These are phyloP conservation scores for Aureobasidium leucospermi DNA, from an alignment of 2,329 filamentous ascomycete species.

Conservation along the genomic window DNA sequence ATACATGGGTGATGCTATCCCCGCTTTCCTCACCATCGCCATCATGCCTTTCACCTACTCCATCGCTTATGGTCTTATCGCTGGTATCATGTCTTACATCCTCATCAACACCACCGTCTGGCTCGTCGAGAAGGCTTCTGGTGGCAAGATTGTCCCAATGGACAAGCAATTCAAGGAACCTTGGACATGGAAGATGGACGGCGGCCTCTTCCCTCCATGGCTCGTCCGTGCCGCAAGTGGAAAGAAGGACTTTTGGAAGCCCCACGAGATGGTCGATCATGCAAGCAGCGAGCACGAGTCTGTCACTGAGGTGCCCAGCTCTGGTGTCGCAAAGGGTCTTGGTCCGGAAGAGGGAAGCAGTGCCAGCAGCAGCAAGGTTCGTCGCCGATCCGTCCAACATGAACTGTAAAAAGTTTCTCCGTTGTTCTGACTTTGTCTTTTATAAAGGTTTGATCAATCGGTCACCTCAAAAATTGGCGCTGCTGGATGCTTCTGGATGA, in stretches of 20 bases:
- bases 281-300: neutral
- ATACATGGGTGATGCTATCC: conserved; percentile 76
- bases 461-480: neutral
- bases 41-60: conserved; percentile 88
- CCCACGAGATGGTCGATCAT: conserved; percentile 16
- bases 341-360: conserved; percentile 4
- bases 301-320: neutral
- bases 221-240: conserved; percentile 55
- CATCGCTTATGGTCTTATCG: conserved; percentile 80
- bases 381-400: conserved; percentile 6
- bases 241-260: conserved; percentile 67
- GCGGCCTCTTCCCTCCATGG: conserved; percentile 71
- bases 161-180: conserved; percentile 71
- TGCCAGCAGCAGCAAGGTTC: conserved; percentile 7
- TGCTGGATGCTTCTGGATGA: neutral
- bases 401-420: neutral
- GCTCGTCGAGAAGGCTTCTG: conserved; percentile 57
- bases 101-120: conserved; percentile 66
- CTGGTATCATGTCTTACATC: conserved; percentile 69
- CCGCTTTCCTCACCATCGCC: conserved; percentile 75
- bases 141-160: conserved; percentile 63
- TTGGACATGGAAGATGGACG: conserved; percentile 72
- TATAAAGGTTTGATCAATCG: neutral
- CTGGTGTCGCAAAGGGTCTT: neutral
- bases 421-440: neutral